Percentiles rank a stretch among this genome's conserved stretches.
Evolutionary conservation across 176 grass and related monocot genomes (phyloP).

Genomic region (Tuctoria greenei): DNA sequence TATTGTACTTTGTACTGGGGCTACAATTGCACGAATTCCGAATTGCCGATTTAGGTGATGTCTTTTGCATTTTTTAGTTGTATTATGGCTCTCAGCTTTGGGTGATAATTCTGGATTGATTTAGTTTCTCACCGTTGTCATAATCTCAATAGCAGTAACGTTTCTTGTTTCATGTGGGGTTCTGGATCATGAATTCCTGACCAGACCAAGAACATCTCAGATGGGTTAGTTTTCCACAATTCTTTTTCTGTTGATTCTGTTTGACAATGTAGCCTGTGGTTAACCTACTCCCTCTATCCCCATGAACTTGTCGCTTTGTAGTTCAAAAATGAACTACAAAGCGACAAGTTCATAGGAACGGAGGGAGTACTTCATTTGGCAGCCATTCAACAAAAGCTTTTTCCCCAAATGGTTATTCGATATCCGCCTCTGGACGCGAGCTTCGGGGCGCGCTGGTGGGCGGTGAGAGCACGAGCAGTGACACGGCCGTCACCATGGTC

Average conservation of each 20-base stretch:
- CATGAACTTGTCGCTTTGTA: too few species aligned
- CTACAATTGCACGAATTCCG: background rate
- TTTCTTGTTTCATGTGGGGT: too few species aligned
- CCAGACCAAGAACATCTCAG: background rate
- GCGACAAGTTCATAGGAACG: too few species aligned
- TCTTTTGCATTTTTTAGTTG: background rate
- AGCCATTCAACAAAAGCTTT: too few species aligned
- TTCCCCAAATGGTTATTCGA: conserved; percentile 12
- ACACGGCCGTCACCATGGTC: background rate
- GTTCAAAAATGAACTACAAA: too few species aligned
- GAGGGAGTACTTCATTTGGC: too few species aligned
- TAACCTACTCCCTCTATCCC: too few species aligned
- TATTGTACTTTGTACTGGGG: background rate
- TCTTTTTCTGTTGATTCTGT: too few species aligned
- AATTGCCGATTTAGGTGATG: background rate
- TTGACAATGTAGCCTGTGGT: too few species aligned
- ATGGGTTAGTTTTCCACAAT: background rate
- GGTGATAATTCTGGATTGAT: background rate
- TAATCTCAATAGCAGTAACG: background rate
- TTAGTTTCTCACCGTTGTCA: background rate
- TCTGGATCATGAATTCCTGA: background rate
- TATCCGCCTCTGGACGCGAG: conserved; percentile 39
- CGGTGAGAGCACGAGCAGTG: conserved; percentile 23
- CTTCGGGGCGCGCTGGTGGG: conserved; percentile 18
- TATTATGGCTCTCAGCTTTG: background rate